These are phyloP conservation scores for Turnera subulata DNA, from an alignment of 345 rosid species.

Conservation along the genomic window DNA sequence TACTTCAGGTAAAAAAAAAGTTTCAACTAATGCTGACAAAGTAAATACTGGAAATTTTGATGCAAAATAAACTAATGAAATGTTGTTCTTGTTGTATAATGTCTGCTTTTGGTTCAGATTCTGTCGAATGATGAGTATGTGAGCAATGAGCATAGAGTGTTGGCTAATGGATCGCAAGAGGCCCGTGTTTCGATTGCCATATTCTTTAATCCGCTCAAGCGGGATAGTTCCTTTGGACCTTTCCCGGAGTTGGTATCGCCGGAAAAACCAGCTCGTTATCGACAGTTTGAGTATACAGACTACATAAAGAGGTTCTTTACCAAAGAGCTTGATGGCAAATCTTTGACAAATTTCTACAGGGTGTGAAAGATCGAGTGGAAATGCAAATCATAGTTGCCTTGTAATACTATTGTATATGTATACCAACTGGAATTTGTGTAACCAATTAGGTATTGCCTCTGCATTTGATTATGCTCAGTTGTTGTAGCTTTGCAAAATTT, in stretches of 20 bases:
- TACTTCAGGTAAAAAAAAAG: slow-evolving; percentile 35
- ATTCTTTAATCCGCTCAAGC: slow-evolving; percentile 30
- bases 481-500: not conserved
- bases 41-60: too few species aligned
- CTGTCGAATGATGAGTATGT: slow-evolving; percentile 42
- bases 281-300: slow-evolving; percentile 24
- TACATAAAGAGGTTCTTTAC: slow-evolving; percentile 34
- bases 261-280: slow-evolving; percentile 36
- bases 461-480: not conserved
- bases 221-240: slow-evolving; percentile 35
- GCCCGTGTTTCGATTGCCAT: slow-evolving; percentile 35
- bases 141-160: slow-evolving; percentile 44
- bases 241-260: slow-evolving; percentile 31
- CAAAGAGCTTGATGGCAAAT: slow-evolving; percentile 43
- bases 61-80: not conserved
- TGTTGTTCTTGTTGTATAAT: not conserved
- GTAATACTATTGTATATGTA: not conserved
- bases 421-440: not conserved
- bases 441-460: not conserved
- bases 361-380: slow-evolving; percentile 1
- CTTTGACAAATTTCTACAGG: slow-evolving; percentile 36
- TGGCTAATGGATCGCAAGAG: slow-evolving; percentile 35
- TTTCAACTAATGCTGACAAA: too few species aligned
- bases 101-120: slow-evolving; percentile 23
- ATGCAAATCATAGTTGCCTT: not conserved